phyloP scores from a whole-genome alignment of 2,329 filamentous ascomycete genomes.

The Tricladium varicosporioides region DNA sequence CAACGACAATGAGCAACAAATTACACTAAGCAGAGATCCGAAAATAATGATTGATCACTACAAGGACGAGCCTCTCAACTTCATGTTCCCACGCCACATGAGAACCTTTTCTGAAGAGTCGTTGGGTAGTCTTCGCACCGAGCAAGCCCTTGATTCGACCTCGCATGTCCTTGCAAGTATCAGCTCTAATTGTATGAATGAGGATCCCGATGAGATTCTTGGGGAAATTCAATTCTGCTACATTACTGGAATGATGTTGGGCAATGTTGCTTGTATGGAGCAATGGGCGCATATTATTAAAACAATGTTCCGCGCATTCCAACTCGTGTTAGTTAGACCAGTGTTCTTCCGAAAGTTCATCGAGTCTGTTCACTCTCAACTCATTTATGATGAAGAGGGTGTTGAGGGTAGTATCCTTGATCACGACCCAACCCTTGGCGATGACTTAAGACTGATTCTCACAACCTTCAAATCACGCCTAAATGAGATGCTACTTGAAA shows the following conservation, averaged over 20 bases:
- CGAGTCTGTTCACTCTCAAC: slow-evolving; percentile 51
- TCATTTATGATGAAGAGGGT: slow-evolving; percentile 50
- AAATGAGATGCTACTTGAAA: slow-evolving; percentile 43
- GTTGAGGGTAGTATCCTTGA: slow-evolving; percentile 44
- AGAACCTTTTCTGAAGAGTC: slow-evolving; percentile 42
- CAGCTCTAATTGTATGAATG: slow-evolving; percentile 31
- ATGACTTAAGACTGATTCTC: slow-evolving; percentile 46
- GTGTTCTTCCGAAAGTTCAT: slow-evolving; percentile 47
- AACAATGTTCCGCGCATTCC: slow-evolving; percentile 50
- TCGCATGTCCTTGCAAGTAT: slow-evolving; percentile 45
- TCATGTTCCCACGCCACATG: slow-evolving; percentile 44
- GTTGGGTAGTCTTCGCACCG: slow-evolving; percentile 38
- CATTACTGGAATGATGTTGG: slow-evolving; percentile 54
- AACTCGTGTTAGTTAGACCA: slow-evolving; percentile 44
- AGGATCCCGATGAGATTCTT: slow-evolving; percentile 44
- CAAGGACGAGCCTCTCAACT: slow-evolving; percentile 44
- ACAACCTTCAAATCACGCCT: slow-evolving; percentile 54
- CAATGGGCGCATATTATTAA: slow-evolving; percentile 60
- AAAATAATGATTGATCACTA: slow-evolving; percentile 37
- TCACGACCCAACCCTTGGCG: slow-evolving; percentile 29
- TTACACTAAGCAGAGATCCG: slow-evolving; percentile 2
- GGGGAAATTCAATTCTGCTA: slow-evolving; percentile 62
- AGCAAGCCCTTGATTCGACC: slow-evolving; percentile 48
- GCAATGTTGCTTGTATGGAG: slow-evolving; percentile 57
- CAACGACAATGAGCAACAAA: slow-evolving; percentile 42